Base-by-base conservation (phyloP, 78 protist genomes). In the Dictyostelium capitatum region DNA sequence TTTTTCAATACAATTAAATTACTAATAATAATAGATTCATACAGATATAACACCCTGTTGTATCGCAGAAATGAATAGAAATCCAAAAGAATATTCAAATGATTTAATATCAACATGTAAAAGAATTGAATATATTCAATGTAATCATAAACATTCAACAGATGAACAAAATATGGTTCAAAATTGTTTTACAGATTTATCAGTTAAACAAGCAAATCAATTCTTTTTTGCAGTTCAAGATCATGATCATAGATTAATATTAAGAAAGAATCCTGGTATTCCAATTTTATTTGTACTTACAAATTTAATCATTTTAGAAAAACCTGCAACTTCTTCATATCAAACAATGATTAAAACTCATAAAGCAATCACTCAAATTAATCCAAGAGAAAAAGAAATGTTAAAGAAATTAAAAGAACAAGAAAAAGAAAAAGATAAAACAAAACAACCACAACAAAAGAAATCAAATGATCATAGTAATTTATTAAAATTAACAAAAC, bases 301-400 rank as follows among this genome's bases (percentile, higher is more conserved):
- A 14, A 87, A 87, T 80, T 47, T 72, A 28, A 17, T 87, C 67
- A 87, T 87, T 78, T 50, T 87, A 48, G 93, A 87, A 32, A 75
- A 77, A 48, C 93, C 93, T 7, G 46, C 93, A 47, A 87, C 83
- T 1, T 47, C 67, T 9, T 85, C 92, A 0, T 74, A 74, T 23
- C 72, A 59, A 53, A 41, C 20, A 19, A 56, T 51, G 72, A 56
- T 79, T 37, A 43, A 74, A 28, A 84, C 92, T 47, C 82, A 74
- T 46, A 84, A 84, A 48, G 72, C 65, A 47, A 37, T 87, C 5
- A 87, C 93, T n/a, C 54, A 37, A 30, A 64, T 50, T 15, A 43
- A 28, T 23, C 51, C 67, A 17, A 28, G 25, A 19, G 93, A 87
- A 37, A 87, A 48, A 53, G 84, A 74, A 48, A 17, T 75, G 37